phyloP scores from a whole-genome alignment of 2,329 filamentous ascomycete genomes.

The Sarocladiaceae sp. region DNA sequence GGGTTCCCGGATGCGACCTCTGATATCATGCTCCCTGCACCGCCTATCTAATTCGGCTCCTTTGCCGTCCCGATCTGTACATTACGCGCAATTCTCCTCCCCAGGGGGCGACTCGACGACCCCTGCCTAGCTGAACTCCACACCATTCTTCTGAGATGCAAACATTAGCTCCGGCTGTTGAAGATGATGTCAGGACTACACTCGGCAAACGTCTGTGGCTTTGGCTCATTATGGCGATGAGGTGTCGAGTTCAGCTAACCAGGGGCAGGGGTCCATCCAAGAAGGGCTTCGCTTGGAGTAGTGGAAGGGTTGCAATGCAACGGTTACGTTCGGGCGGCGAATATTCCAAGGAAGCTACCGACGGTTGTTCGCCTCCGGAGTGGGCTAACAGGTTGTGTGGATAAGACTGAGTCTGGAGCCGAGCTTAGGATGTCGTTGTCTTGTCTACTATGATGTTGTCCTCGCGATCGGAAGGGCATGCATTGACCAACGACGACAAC shows the following conservation, averaged over 20 bases:
- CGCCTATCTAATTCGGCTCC: conserved; percentile 1
- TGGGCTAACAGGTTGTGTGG: not conserved
- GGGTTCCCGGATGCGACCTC: not conserved
- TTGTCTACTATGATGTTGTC: not conserved
- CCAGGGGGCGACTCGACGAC: not conserved
- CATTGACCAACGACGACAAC: too few species aligned
- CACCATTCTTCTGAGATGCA: not conserved
- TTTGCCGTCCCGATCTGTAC: not conserved
- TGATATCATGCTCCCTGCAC: not conserved
- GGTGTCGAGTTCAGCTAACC: not conserved
- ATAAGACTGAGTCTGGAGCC: not conserved
- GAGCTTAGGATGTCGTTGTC: not conserved
- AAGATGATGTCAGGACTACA: not conserved
- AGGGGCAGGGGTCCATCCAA: conserved; percentile 4
- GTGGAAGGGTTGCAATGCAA: not conserved
- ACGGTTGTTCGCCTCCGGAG: not conserved
- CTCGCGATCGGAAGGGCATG: too few species aligned
- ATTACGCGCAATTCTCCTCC: not conserved
- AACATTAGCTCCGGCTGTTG: not conserved
- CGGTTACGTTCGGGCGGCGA: not conserved
- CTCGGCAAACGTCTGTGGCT: not conserved
- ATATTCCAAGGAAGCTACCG: conserved; percentile 1
- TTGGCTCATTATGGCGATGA: not conserved
- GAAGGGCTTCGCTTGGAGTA: not conserved
- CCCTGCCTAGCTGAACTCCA: not conserved